Evolutionary conservation across 345 rosid species (phyloP).

Genomic region (Gossypium thurberi): DNA sequence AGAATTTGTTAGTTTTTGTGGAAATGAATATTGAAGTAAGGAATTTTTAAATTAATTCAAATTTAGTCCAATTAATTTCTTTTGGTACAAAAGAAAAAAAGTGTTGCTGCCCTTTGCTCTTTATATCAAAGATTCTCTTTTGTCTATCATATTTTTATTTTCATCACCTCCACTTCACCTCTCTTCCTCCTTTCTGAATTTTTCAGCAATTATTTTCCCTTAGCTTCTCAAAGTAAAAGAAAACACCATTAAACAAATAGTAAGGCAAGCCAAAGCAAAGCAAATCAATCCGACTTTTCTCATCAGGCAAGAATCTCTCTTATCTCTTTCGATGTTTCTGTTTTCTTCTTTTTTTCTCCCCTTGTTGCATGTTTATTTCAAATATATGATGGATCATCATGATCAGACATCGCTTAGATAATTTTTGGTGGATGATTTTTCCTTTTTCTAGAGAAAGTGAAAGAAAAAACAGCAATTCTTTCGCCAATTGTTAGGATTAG

Average conservation of each 20-base stretch:
- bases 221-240: background rate
- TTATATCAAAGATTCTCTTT: background rate
- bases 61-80: too few relatives aligned
- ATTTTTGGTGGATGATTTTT: background rate
- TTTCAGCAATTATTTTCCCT: background rate
- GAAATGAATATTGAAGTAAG: too few relatives aligned
- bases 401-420: background rate
- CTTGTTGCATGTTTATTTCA: background rate
- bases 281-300: background rate
- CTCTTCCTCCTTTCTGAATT: background rate
- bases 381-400: background rate
- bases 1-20: too few relatives aligned
- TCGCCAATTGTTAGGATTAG: background rate
- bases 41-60: too few relatives aligned
- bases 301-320: background rate
- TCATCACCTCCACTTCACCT: background rate
- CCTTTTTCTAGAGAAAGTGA: background rate
- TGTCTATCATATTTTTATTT: background rate
- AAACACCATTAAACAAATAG: background rate
- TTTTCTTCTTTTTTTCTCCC: background rate
- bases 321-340: background rate
- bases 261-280: background rate
- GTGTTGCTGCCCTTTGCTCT: background rate
- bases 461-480: background rate
- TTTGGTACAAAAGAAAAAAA: too few relatives aligned